Conservation (phyloP, 192 early-diverging fungal genomes). For the Coemansia sp. region DNA sequence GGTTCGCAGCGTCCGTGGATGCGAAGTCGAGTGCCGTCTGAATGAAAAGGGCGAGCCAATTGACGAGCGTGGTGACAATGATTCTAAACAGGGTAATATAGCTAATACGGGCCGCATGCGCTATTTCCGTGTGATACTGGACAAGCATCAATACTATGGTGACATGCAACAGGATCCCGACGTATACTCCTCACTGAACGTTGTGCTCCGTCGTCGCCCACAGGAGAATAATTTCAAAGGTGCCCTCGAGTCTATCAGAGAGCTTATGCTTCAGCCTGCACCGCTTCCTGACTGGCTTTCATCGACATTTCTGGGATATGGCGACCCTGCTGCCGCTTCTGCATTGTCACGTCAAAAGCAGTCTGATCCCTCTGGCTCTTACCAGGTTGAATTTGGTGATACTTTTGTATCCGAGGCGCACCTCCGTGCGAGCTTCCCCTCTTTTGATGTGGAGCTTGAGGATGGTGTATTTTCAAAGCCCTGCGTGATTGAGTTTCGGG, state of each 20-base stretch:
- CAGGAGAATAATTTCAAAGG: constrained; percentile 94
- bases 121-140: constrained; percentile 75
- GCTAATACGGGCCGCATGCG: constrained; percentile 39
- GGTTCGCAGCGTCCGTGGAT: constrained; percentile 65
- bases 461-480: constrained; percentile 47
- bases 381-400: constrained; percentile 78
- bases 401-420: constrained; percentile 87
- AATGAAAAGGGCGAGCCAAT: constrained; percentile 68
- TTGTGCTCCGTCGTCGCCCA: constrained; percentile 83
- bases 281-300: constrained; percentile 87
- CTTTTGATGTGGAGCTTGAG: constrained; percentile 1
- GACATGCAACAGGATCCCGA: constrained; percentile 47
- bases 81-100: no score
- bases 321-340: constrained; percentile 75
- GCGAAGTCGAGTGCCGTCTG: constrained; percentile 77
- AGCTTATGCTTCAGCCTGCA: constrained; percentile 63
- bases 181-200: constrained; percentile 81
- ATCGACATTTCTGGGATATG: constrained; percentile 92
- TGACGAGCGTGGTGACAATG: constrained; percentile 29
- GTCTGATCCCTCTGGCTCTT: constrained; percentile 4
- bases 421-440: constrained; percentile 64
- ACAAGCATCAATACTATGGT: constrained; percentile 77
- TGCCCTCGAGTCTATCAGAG: constrained; percentile 87
- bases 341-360: constrained; percentile 39
- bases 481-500: constrained; percentile 72